Base-by-base conservation (phyloP, 2,329 filamentous ascomycete species). In the Lasiodiplodia citricola region DNA sequence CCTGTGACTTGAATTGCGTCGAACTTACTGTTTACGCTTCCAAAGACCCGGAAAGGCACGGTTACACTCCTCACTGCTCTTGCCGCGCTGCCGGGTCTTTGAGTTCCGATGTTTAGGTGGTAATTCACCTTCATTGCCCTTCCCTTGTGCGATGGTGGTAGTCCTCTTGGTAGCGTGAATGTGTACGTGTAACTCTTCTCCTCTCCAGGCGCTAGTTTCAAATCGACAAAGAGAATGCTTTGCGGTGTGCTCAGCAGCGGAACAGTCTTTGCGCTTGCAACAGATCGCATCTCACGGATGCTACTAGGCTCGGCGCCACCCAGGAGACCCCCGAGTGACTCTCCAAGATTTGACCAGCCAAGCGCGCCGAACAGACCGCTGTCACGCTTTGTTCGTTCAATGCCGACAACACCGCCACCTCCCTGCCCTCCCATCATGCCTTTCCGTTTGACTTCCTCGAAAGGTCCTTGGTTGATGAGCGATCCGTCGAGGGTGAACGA, bases 371-470 rank as follows among this genome's bases (percentile, higher is more conserved):
- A 88, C 57, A 98, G 87, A 1, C 94, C 91, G 74, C 90, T 93
- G 64, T 93, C 89, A 69, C 90, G 87, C 78, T 93, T 96, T 1
- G 84, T 85, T 18, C 87, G 86, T 72, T 96, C 92, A 11, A 97
- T 83, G 13, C 93, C 93, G 62, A 97, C 89, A 2, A 97, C 93
- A 41, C 94, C 93, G 54, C 93, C 93, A 44, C 92, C 93, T 28
- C 85, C 85, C 75, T 97, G 93, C 1, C 92, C 92, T 60, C 93
- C 93, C 5, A 97, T 88, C 7, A 97, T 93, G 2, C 92, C 94
- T 81, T 97, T 97, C 69, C 94, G 88, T 79, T 99, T 99, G 50
- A 98, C 94, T 74, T 96, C 93, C 76, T 99, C 96, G 74, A 99
- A 99, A 0, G 92, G 92, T 0, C 89, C 89, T 50, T 96, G 90